Conservation (phyloP, 2,329 filamentous ascomycete genomes). For the Colletotrichum endophyticum region DNA sequence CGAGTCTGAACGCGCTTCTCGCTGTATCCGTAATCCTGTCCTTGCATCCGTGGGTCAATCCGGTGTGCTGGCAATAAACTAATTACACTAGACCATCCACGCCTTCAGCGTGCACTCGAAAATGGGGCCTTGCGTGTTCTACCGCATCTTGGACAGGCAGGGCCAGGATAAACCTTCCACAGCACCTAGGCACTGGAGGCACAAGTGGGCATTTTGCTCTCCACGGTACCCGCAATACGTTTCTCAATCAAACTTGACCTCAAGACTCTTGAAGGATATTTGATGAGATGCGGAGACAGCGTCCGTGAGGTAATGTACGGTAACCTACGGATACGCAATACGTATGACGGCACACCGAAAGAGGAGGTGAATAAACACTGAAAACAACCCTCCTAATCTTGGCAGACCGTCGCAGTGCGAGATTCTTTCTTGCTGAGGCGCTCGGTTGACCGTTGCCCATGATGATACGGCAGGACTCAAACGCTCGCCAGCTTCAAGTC, state of each 20-base stretch:
- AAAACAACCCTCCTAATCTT: not conserved
- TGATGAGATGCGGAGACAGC: not conserved
- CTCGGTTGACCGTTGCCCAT: slow-evolving; percentile 8
- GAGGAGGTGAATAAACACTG: not conserved
- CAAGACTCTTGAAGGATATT: not conserved
- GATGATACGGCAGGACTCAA: not conserved
- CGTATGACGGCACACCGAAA: not conserved
- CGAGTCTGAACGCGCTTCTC: not conserved
- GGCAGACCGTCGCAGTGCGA: not conserved
- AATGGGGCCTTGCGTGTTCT: not conserved
- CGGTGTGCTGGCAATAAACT: not conserved
- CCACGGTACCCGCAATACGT: not conserved
- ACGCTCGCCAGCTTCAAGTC: not conserved
- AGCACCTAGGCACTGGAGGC: not conserved
- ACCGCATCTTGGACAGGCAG: not conserved
- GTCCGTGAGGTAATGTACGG: not conserved
- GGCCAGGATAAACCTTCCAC: not conserved
- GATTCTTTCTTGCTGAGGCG: not conserved
- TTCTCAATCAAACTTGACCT: not conserved
- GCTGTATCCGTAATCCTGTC: not conserved
- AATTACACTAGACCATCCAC: not conserved
- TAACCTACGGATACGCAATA: not conserved
- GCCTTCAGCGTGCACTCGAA: not conserved
- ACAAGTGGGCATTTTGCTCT: not conserved
- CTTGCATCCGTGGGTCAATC: not conserved